phyloP scores from a whole-genome alignment of 805 yeast species.

The Debaryomyces prosopidis region DNA sequence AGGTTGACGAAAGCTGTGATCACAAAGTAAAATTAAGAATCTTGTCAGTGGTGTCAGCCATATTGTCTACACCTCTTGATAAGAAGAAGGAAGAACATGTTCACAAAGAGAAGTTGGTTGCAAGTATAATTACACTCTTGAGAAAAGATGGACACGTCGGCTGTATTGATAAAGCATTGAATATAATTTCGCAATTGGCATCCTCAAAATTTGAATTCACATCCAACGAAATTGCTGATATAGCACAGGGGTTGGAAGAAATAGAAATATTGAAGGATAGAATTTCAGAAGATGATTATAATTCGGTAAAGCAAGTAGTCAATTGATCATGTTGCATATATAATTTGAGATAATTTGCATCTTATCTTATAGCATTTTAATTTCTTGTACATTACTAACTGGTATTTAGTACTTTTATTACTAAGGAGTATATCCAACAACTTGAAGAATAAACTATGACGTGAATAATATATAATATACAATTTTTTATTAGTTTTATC shows the following conservation, averaged over 20 bases:
- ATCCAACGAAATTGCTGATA: slow-evolving; percentile 37
- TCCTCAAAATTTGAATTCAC: slow-evolving; percentile 45
- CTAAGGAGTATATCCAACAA: neutral
- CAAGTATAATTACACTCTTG: slow-evolving; percentile 32
- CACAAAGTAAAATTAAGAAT: slow-evolving; percentile 53
- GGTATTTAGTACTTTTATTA: neutral
- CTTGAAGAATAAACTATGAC: neutral
- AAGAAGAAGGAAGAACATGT: slow-evolving; percentile 42
- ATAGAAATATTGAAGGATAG: slow-evolving; percentile 47
- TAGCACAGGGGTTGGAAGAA: slow-evolving; percentile 35
- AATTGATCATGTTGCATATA: neutral
- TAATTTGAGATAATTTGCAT: no score
- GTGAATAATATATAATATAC: neutral
- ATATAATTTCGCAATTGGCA: slow-evolving; percentile 48
- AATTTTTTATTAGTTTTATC: neutral
- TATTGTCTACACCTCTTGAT: slow-evolving; percentile 53
- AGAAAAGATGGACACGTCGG: slow-evolving; percentile 42
- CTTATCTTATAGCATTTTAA: no score
- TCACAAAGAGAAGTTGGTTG: slow-evolving; percentile 31
- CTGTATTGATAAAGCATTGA: slow-evolving; percentile 57
- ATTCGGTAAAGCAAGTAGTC: slow-evolving; percentile 25
- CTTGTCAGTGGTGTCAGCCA: slow-evolving; percentile 58
- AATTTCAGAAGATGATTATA: slow-evolving; percentile 55
- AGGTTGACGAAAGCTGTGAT: slow-evolving; percentile 20
- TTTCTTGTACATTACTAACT: neutral